Evolutionary conservation across 805 yeast species (phyloP), one percentile per base, ranked within the genome.

Genomic region (Candida ipomoeae): DNA sequence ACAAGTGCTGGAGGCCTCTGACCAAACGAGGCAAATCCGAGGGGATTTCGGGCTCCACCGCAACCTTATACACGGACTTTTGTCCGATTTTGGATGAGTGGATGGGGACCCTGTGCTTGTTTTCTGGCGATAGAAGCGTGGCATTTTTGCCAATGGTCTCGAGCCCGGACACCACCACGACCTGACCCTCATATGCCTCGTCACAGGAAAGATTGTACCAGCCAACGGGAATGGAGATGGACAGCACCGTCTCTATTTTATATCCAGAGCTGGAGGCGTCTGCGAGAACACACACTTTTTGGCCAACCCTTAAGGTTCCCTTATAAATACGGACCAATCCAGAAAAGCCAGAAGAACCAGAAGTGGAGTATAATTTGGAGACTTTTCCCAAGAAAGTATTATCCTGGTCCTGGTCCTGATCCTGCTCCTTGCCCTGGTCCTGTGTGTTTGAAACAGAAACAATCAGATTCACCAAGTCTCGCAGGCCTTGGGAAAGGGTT

Each of bases 31-130:
- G 92, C 15, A 87, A 68, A 50, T 91, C 96, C 0, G 87, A 77
- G 0, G 97, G 96, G 26, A 79, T 74, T 14, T 78, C 74, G 0
- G 97, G 95, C 61, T 90, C 95, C 17, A 92, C 78, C 0, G 96
- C 90, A 3, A 92, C 79, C 60, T 89, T 89, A 59, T 88, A 81
- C 1, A 87, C 83, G 0, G 96, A 82, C 44, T 74, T 70, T 6
- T 71, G 65, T 2, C 82, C 64, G 52, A 73, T 75, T 41, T 75
- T 74, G 14, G 79, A 59, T 0, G 75, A 71, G 43, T 63, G 69
- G 54, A 78, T 73, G 11, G 62, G 60, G 6, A 3, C 21, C 13
- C 14, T 8, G 17, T 6, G 26, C 21, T 44, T 20, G 3, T 63
- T 63, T 3, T 62, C 55, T 2, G 60, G 48, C 6, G 50, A 54